Evolutionary conservation across 140 eudicot genomes (phyloP).

Genomic region (Anethum foeniculum): DNA sequence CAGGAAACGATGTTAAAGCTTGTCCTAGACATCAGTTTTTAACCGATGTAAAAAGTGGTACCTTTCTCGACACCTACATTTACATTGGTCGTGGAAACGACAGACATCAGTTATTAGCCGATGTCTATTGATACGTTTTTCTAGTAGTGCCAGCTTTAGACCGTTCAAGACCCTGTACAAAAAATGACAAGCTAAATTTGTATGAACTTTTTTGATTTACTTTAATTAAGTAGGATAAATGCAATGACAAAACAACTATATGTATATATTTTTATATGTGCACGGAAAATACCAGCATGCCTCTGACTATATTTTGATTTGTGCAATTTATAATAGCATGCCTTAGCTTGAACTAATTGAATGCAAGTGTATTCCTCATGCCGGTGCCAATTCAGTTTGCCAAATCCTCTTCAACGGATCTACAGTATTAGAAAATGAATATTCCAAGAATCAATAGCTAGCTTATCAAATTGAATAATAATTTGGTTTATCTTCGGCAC

Average conservation of each 20-base stretch:
- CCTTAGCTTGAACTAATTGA: not conserved
- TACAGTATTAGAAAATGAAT: not conserved
- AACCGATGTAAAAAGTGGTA: too few species aligned
- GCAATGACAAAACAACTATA: not conserved
- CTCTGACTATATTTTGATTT: not conserved
- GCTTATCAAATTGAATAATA: not conserved
- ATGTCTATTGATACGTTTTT: too few species aligned
- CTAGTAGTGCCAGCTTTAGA: constrained; percentile 11
- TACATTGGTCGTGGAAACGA: too few species aligned
- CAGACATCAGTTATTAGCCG: too few species aligned
- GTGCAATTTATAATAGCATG: not conserved
- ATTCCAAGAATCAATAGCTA: not conserved
- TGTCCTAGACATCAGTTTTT: too few species aligned
- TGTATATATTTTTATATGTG: not conserved
- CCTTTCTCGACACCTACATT: too few species aligned
- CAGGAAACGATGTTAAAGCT: too few species aligned
- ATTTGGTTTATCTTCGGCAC: not conserved
- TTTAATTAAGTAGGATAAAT: not conserved
- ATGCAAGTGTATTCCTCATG: not conserved
- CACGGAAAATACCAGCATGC: not conserved
- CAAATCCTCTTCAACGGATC: not conserved
- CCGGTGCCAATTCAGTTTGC: not conserved
- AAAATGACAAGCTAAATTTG: not conserved
- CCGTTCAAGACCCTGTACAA: constrained; percentile 39
- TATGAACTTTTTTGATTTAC: not conserved